A percentile compares a stretch with the other conserved stretches of the same genome.
These are phyloP conservation scores for Colletotrichum sp. DNA, from an alignment of 2,329 filamentous ascomycete genomes.

Conservation along the genomic window DNA sequence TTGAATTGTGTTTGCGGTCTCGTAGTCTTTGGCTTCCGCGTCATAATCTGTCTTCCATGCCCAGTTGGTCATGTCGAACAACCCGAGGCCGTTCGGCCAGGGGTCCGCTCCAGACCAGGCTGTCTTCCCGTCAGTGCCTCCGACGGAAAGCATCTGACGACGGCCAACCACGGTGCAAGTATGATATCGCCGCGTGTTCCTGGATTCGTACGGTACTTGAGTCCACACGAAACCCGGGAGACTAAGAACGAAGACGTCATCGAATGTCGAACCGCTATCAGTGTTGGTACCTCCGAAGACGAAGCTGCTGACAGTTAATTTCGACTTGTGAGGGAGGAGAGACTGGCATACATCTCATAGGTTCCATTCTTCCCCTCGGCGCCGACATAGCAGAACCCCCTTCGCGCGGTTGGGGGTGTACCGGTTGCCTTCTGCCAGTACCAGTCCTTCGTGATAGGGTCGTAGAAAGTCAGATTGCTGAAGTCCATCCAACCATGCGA, in stretches of 20 bases:
- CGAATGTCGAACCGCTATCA: neutral
- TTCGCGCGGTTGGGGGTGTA: neutral
- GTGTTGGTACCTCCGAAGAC: conserved; percentile 17
- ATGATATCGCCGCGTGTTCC: neutral
- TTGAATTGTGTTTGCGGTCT: neutral
- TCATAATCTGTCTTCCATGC: conserved; percentile 15
- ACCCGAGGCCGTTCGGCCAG: conserved; percentile 9
- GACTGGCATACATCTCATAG: conserved; percentile 12
- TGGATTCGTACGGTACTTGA: conserved; percentile 5
- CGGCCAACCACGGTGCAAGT: conserved; percentile 11
- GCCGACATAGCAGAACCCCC: conserved; percentile 5
- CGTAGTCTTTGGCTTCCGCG: conserved; percentile 3
- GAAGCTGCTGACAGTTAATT: neutral
- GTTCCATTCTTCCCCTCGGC: conserved; percentile 10
- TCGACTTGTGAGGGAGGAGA: neutral
- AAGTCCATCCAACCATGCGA: conserved; percentile 8
- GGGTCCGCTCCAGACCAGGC: neutral
- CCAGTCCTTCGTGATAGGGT: conserved; percentile 9
- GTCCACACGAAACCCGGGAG: conserved; percentile 20
- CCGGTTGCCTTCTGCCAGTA: conserved; percentile 18
- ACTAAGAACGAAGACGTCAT: conserved; percentile 17
- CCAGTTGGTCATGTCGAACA: conserved; percentile 15
- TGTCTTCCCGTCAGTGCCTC: neutral
- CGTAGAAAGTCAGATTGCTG: conserved; percentile 18
- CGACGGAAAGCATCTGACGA: conserved; percentile 17